Conservation (phyloP, 2,329 filamentous ascomycete genomes). For the Pyricularia grisea region DNA sequence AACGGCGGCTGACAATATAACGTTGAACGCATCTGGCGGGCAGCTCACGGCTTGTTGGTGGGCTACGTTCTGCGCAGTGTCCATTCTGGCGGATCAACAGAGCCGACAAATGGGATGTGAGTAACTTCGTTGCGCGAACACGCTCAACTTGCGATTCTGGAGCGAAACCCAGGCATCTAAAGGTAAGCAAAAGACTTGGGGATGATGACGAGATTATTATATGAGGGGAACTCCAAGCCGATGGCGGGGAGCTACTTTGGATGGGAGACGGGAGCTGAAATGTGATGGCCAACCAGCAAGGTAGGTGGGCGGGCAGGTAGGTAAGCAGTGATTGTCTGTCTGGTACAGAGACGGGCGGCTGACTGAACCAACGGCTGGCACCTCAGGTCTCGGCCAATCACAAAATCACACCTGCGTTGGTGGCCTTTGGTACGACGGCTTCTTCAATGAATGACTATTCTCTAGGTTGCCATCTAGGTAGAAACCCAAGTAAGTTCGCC, state of each 20-base stretch:
- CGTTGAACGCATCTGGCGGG: conserved; percentile 12
- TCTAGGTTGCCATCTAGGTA: background rate
- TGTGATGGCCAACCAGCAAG: background rate
- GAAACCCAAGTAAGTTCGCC: background rate
- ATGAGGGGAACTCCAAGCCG: background rate
- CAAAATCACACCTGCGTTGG: background rate
- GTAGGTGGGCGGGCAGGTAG: background rate
- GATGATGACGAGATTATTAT: background rate
- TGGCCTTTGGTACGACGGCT: background rate
- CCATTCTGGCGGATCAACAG: background rate
- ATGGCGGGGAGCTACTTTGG: background rate
- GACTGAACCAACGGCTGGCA: background rate
- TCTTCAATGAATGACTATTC: background rate
- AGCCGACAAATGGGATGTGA: background rate
- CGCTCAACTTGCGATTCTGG: background rate
- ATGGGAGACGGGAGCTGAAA: background rate
- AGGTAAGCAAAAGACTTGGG: background rate
- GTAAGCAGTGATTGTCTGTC: background rate
- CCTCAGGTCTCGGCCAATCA: background rate
- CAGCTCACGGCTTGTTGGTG: background rate
- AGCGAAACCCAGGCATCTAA: background rate
- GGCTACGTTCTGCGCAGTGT: background rate
- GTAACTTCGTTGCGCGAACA: background rate
- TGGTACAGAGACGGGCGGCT: background rate
- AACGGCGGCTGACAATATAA: conserved; percentile 9